Conservation (phyloP, 495 filamentous ascomycete species). For the Penicillium soppii region DNA sequence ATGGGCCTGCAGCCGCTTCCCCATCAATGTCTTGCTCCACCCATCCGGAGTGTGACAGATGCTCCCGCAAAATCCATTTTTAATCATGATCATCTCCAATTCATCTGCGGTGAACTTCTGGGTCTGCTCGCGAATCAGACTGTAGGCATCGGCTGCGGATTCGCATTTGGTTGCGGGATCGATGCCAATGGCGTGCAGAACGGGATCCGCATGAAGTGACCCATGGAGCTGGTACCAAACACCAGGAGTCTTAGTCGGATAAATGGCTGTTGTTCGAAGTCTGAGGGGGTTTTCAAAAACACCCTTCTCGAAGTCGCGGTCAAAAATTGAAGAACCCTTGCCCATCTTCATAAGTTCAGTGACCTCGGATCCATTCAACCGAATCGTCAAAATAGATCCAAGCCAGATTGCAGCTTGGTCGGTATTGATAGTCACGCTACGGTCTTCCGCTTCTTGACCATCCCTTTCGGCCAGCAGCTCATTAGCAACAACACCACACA, state of each 20-base stretch:
- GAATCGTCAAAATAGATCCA: slow-evolving; percentile 15
- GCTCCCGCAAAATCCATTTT: slow-evolving; percentile 23
- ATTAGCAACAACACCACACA: slow-evolving; percentile 29
- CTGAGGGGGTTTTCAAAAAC: background rate
- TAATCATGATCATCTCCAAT: slow-evolving; percentile 25
- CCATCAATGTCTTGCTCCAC: slow-evolving; percentile 26
- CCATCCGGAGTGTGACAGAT: slow-evolving; percentile 23
- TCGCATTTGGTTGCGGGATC: slow-evolving; percentile 7
- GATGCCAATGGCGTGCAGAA: slow-evolving; percentile 18
- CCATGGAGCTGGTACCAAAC: slow-evolving; percentile 34
- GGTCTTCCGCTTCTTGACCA: slow-evolving; percentile 12
- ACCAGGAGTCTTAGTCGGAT: slow-evolving; percentile 17
- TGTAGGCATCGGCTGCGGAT: slow-evolving; percentile 11
- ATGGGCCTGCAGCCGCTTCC: slow-evolving; percentile 20
- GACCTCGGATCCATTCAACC: slow-evolving; percentile 19
- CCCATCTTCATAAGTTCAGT: slow-evolving; percentile 1
- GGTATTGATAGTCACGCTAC: slow-evolving; percentile 21
- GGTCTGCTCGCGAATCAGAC: slow-evolving; percentile 18
- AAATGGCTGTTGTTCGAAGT: slow-evolving; percentile 21
- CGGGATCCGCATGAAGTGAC: slow-evolving; percentile 16
- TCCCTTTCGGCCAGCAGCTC: slow-evolving; percentile 27
- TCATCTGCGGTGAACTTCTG: slow-evolving; percentile 20
- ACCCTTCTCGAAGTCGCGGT: slow-evolving; percentile 18
- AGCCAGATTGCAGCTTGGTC: slow-evolving; percentile 34
- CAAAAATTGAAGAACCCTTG: slow-evolving; percentile 8